Conservation (phyloP, 495 filamentous ascomycete species). For the Aspergillus saccharolyticus region DNA sequence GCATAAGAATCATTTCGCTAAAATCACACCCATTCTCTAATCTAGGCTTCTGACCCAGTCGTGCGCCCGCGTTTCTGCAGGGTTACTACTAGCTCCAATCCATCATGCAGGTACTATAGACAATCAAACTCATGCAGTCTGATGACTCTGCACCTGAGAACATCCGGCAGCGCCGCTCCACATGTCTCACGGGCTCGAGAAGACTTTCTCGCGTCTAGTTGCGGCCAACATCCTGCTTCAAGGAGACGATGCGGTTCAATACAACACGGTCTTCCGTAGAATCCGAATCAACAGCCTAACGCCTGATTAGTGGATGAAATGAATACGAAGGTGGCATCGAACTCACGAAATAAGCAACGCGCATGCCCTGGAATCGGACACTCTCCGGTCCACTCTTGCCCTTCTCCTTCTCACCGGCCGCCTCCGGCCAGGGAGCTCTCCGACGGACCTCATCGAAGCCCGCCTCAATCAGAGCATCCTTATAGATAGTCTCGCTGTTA, state of each 20-base stretch:
- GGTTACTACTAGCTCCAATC: background rate
- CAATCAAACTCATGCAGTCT: background rate
- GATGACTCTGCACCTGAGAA: background rate
- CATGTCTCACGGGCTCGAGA: background rate
- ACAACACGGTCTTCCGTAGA: slow-evolving; percentile 71
- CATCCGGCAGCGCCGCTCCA: background rate
- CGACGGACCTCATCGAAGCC: slow-evolving; percentile 75
- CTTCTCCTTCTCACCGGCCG: slow-evolving; percentile 52
- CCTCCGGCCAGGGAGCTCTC: slow-evolving; percentile 78
- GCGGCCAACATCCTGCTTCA: slow-evolving; percentile 76
- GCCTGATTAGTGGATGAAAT: background rate
- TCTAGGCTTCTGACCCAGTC: background rate
- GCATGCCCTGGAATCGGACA: slow-evolving; percentile 88
- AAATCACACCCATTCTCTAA: background rate
- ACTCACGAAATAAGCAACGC: slow-evolving; percentile 69
- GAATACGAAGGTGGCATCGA: background rate
- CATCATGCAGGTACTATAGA: background rate
- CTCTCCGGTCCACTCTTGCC: slow-evolving; percentile 60
- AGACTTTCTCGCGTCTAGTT: background rate
- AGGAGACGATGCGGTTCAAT: slow-evolving; percentile 84
- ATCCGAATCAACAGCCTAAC: slow-evolving; percentile 65
- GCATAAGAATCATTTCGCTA: background rate
- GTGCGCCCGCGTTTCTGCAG: background rate
- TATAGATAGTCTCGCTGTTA: slow-evolving; percentile 71
- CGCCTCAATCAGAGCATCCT: slow-evolving; percentile 73